These are phyloP conservation scores for Chlorella sp. DNA, from an alignment of 139 green algal genomes.

Conservation along the genomic window DNA sequence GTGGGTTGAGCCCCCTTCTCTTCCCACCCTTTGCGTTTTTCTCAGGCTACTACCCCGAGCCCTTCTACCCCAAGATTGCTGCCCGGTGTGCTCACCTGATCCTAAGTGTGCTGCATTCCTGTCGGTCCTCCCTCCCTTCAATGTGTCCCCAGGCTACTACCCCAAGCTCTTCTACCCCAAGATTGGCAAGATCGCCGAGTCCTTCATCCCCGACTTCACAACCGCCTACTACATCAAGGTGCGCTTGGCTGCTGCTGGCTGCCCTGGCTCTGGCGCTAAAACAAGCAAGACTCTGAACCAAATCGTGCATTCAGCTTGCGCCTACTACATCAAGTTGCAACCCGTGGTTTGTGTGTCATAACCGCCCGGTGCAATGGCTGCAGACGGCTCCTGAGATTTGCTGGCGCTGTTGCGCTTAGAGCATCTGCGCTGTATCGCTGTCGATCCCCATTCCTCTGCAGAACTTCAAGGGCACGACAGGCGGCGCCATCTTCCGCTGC, in stretches of 20 bases:
- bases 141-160: constrained; percentile 68
- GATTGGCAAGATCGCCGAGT: constrained; percentile 50
- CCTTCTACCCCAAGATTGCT: constrained; percentile 89
- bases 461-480: constrained; percentile 25
- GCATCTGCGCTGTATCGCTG: neutral
- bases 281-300: neutral
- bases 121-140: neutral
- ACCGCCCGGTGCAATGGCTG: too few relatives aligned
- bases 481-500: constrained; percentile 69
- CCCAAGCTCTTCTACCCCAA: constrained; percentile 85
- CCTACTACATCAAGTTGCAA: too few relatives aligned
- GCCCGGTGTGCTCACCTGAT: too few relatives aligned
- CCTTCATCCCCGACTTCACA: constrained; percentile 10
- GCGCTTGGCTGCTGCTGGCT: neutral
- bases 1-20: too few relatives aligned
- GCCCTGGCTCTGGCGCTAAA: too few relatives aligned
- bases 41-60: constrained; percentile 75
- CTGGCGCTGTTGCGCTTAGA: neutral
- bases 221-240: constrained; percentile 9
- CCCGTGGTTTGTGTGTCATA: too few relatives aligned
- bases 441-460: neutral
- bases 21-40: neutral
- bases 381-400: neutral
- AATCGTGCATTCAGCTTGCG: too few relatives aligned
- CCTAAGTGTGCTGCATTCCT: too few relatives aligned